Evolutionary conservation across 2,329 filamentous ascomycete species (phyloP), one percentile per base, ranked within the genome.

Genomic region (Chalaropsis ovoidea): DNA sequence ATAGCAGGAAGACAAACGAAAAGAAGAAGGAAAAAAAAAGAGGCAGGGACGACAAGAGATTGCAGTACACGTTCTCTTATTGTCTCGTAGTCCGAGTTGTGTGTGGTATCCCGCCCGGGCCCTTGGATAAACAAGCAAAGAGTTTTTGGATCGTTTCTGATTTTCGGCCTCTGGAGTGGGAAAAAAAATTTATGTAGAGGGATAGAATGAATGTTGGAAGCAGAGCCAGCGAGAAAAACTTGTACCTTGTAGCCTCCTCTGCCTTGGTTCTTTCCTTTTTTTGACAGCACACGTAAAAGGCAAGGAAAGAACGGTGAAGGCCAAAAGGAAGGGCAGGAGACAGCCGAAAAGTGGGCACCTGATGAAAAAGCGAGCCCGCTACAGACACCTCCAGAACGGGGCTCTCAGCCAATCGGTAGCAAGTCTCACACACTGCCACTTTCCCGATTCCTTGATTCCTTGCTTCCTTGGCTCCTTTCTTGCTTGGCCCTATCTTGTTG

Each of bases 301-400:
- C 24, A 19, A 13, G 31, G 54, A 31, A 58, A 39, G 54, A 35
- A 58, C 27, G 54, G 24, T 31, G 54, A 58, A 19, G 54, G 54
- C 27, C 54, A 58, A 24, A 27, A 52, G 19, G 10, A 52, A 24
- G 47, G 47, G 19, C 19, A 52, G 27, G 31, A 58, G 54, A 58
- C 54, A 58, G 54, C 54, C 15, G 27, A 58, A 58, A 58, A 58
- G 54, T 58, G 54, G 54, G 24, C 43, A 19, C 54, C 27, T 58
- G n/a, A 35, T 58, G 27, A 39, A 56, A 35, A 58, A 58, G 31
- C 22, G 8, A 56, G 27, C 52, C 27, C 22, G 15, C 47, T 52
- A 52, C 22, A 24, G 35, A 39, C 35, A 39, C 35, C 47, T 15
- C 27, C 6, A 27, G 22, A 24, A 24, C 47, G 8, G 27, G 13